These are phyloP conservation scores for Capsella rubella DNA, from an alignment of 441 rosid genomes.

Conservation along the genomic window DNA sequence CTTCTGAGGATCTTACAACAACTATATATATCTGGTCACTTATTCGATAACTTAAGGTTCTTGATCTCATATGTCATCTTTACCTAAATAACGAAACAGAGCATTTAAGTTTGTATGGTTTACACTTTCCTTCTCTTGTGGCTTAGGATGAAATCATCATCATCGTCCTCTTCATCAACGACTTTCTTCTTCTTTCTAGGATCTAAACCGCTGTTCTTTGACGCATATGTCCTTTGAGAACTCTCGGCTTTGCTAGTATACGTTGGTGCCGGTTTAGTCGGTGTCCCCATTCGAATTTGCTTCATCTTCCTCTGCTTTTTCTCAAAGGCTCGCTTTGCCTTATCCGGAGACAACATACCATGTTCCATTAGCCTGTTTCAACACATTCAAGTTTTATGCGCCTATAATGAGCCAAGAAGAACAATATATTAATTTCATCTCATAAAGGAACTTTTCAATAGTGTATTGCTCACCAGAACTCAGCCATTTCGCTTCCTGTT, in stretches of 20 bases:
- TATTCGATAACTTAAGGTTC: neutral
- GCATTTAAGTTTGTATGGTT: conserved; percentile 29
- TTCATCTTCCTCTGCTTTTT: conserved; percentile 91
- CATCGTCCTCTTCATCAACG: conserved; percentile 51
- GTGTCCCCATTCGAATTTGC: conserved; percentile 71
- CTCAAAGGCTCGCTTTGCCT: conserved; percentile 74
- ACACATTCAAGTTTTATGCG: neutral
- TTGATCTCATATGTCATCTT: neutral
- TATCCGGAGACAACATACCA: conserved; percentile 80
- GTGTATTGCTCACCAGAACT: conserved; percentile 71
- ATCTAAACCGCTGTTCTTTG: conserved; percentile 60
- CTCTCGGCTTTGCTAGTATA: conserved; percentile 60
- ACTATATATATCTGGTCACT: neutral
- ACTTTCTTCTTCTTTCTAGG: conserved; percentile 69
- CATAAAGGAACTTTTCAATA: conserved; percentile 12
- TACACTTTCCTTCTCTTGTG: conserved; percentile 79
- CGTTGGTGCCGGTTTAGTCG: conserved; percentile 59
- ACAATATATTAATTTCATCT: neutral
- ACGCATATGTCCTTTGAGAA: conserved; percentile 63
- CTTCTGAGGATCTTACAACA: conserved; percentile 1
- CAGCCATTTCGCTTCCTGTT: conserved; percentile 94
- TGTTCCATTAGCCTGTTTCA: conserved; percentile 92
- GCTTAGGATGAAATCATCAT: conserved; percentile 59
- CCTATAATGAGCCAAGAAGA: neutral
- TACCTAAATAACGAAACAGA: conserved; percentile 4